phyloP scores from a whole-genome alignment of 257 asterid species.

The Solanum medicagineum region DNA sequence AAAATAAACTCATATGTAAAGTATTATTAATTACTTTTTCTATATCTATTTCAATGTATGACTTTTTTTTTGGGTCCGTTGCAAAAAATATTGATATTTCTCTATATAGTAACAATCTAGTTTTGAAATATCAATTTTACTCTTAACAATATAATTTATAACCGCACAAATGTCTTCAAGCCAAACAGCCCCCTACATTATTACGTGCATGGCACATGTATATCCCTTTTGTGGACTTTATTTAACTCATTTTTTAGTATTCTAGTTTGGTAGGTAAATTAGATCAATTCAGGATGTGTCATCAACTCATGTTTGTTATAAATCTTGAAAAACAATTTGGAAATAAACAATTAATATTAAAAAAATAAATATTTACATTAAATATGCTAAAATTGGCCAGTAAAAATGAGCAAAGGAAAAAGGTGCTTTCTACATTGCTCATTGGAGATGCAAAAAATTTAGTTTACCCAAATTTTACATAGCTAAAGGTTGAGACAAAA shows the following conservation, averaged over 20 bases:
- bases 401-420: too few species aligned
- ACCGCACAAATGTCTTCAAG: not conserved
- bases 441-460: not conserved
- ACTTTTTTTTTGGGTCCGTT: too few species aligned
- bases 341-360: not conserved
- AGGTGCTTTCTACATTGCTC: not conserved
- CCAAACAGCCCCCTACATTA: not conserved
- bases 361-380: not conserved
- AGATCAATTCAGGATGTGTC: not conserved
- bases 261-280: not conserved
- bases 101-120: too few species aligned
- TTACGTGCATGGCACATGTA: not conserved
- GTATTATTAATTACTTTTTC: too few species aligned
- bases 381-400: not conserved
- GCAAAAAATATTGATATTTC: too few species aligned
- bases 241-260: not conserved
- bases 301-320: conserved; percentile 17
- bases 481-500: not conserved
- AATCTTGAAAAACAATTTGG: not conserved
- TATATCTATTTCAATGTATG: too few species aligned
- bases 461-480: not conserved
- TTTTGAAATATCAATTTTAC: too few species aligned
- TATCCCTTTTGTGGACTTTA: not conserved
- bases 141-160: too few species aligned
- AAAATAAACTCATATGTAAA: too few species aligned